These are phyloP conservation scores for Hibiscus tridactylites DNA, from an alignment of 345 rosid species.

Conservation along the genomic window DNA sequence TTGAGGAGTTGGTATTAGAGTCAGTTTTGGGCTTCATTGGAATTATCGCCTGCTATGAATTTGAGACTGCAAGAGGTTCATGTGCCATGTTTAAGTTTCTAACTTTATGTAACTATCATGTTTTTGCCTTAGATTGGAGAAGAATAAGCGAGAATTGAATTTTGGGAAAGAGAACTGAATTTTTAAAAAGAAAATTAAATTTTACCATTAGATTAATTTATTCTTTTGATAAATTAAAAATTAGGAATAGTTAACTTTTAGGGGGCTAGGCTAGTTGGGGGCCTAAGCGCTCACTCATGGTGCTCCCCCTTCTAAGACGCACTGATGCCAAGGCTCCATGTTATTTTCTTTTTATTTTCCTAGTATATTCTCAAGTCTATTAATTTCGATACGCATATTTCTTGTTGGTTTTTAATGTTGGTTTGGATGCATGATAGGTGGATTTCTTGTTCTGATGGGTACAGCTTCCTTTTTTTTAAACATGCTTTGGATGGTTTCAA, in stretches of 20 bases:
- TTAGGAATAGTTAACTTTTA: too few species aligned
- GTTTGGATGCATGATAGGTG: neutral
- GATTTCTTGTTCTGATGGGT: neutral
- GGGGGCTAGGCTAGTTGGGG: too few species aligned
- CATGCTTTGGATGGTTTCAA: neutral
- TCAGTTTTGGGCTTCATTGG: neutral
- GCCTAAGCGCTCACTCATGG: too few species aligned
- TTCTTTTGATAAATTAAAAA: too few species aligned
- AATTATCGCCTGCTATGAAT: neutral
- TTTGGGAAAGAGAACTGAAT: too few species aligned
- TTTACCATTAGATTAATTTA: too few species aligned
- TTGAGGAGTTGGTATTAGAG: neutral
- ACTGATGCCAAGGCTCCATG: neutral
- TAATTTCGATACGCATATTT: neutral
- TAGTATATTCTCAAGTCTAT: neutral
- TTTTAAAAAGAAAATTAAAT: too few species aligned
- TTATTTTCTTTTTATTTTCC: neutral
- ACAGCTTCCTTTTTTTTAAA: neutral
- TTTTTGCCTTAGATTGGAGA: too few species aligned
- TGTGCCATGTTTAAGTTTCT: neutral
- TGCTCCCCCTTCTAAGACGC: too few species aligned
- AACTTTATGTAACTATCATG: neutral
- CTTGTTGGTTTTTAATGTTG: neutral
- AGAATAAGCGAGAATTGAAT: too few species aligned
- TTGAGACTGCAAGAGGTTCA: neutral